Evolutionary conservation across 2,329 filamentous ascomycete species (phyloP), one percentile per base, ranked within the genome.

Genomic region (Fusarium proliferatum): DNA sequence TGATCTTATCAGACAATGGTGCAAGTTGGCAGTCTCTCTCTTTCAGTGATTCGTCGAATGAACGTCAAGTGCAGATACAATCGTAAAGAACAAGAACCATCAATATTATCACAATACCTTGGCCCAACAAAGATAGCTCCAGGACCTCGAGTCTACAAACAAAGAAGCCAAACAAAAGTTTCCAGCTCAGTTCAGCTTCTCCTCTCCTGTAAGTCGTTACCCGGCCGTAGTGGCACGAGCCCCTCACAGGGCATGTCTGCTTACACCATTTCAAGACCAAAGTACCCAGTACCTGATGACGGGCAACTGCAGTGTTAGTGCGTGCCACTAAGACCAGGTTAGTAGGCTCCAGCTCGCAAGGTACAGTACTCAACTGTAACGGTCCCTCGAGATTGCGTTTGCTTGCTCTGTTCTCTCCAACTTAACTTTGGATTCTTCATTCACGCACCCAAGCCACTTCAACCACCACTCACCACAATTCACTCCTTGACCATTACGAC

Each of bases 141-240:
- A 6, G 26, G 42, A 36, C n/a, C 38, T 36, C 30, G 48, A 41
- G 52, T 30, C n/a, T 39, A 28, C 15, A 46, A 58, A 66, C 42
- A 63, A 71, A 74, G 52, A 67, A 64, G 58, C 59, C 51, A 62
- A 48, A 34, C 41, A 23, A 34, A 46, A 49, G 28, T 48, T 38
- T 56, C 41, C 51, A 60, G 49, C 63, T 68, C 36, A 55, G 36
- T 30, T 52, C 23, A 45, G 45, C 45, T 42, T 26, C 38, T 42
- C 60, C 56, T 49, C 53, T 45, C 53, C 53, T 73, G 53, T 69
- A 49, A 73, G 51, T 74, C 61, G 70, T 75, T 75, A 76, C 71
- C 73, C 41, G 57, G 61, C 49, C 49, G 64, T 49, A 59, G 65
- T 65, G 60, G 66, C 65, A 68, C 72, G 55, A 59, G 63, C 67